Evolutionary conservation across 2,329 filamentous ascomycete genomes (phyloP), one percentile per base, ranked within the genome.

Genomic region (Arthrobotrys megalospora): DNA sequence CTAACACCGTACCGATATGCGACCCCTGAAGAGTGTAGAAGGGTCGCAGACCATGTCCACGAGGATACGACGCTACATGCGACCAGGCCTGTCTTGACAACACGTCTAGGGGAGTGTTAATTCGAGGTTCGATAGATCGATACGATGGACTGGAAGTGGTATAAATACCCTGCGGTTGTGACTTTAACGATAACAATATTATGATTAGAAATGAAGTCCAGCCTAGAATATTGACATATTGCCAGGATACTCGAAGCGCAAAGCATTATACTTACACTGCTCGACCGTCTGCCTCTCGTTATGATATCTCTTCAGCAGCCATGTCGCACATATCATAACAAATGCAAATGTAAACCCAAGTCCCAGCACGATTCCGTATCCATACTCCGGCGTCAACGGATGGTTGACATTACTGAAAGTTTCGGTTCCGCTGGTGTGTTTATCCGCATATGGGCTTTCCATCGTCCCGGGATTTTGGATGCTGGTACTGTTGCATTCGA

Each of bases 11-110:
- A 95, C 76, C 89, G 87, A 84, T 96, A 97, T 77, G 92, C 93
- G 19, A 97, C 91, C 16, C 90, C 89, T 0, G 92, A 91, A 0
- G 89, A 92, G 82, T 95, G 93, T 1, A 96, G 87, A 0, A 95
- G 86, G 0, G 93, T 95, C 21, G 92, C 93, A 0, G 93, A 93
- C 93, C 93, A 97, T 0, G 94, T 97, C 94, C 94, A 97, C 4
- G 91, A 94, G 14, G 92, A 94, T 2, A 97, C 93, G n/a, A 97
- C 94, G 14, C 93, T 94, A 4, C 93, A 92, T 10, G 93, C 92
- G 0, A 97, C 93, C 12, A 97, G 87, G 50, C 94, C 94, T 7
- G 93, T 94, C 83, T 97, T 97, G 80, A 97, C 93, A 1, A 92
- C 94, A 78, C 94, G 88, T 16, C 67, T 70, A 19, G 5, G 14